Percentiles rank a stretch among this genome's conserved stretches.
Conservation (phyloP, 441 rosid species). For the Brassica hybrid region DNA sequence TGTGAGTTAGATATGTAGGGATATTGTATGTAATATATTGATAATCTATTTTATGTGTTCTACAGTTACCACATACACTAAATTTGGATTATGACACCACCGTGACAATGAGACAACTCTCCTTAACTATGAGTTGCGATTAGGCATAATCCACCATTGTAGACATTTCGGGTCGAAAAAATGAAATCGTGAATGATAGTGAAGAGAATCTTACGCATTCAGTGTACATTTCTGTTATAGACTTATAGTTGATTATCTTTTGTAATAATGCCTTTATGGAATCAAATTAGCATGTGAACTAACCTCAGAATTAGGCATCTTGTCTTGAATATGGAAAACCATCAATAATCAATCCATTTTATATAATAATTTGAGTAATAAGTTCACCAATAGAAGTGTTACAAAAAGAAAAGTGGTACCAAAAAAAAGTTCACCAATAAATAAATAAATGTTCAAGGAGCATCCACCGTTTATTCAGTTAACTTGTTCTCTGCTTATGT, state of each 20-base stretch:
- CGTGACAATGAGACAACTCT: neutral
- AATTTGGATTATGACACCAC: neutral
- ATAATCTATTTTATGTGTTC: neutral
- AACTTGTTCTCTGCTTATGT: constrained; percentile 27
- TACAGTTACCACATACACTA: neutral
- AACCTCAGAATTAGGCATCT: constrained; percentile 36
- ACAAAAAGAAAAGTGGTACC: too few relatives aligned
- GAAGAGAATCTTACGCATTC: neutral
- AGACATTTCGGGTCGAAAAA: neutral
- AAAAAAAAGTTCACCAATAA: neutral
- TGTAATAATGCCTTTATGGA: constrained; percentile 27
- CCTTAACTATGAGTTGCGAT: neutral
- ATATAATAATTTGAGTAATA: constrained; percentile 14
- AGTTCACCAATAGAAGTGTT: neutral
- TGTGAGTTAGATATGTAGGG: constrained; percentile 28
- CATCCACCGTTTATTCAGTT: constrained; percentile 45
- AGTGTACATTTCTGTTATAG: neutral
- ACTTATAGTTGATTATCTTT: neutral
- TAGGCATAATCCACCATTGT: neutral
- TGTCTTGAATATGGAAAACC: constrained; percentile 38
- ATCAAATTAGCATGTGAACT: constrained; percentile 38
- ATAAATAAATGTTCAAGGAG: neutral
- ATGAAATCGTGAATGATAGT: neutral
- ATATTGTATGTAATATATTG: constrained; percentile 4
- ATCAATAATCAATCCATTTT: constrained; percentile 12